A percentile compares a stretch with the other conserved stretches of the same genome.
phyloP scores from a whole-genome alignment of 768 basidiomycete genomes.

The Phylloporus rhodoxanthus region DNA sequence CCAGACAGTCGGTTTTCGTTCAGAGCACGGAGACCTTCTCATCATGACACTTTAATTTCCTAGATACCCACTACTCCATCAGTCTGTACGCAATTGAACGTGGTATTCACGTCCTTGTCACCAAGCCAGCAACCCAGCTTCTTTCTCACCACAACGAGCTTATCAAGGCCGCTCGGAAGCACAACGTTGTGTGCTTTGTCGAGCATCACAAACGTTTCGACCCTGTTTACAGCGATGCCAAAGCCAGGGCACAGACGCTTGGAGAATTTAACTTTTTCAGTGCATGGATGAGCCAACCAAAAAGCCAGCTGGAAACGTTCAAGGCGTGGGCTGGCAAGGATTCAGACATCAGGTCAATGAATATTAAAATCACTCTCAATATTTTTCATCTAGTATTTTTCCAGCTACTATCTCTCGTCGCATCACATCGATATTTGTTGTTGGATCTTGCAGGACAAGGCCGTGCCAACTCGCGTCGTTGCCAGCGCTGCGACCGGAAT shows the following conservation, averaged over 20 bases:
- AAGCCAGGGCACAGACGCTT: conserved; percentile 63
- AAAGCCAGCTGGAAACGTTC: conserved; percentile 92
- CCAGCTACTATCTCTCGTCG: conserved; percentile 90
- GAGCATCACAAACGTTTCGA: conserved; percentile 93
- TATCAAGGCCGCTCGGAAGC: conserved; percentile 67
- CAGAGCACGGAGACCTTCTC: background rate
- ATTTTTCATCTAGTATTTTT: background rate
- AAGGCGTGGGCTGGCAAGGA: conserved; percentile 93
- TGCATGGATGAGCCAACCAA: conserved; percentile 98
- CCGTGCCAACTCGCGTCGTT: conserved; percentile 76
- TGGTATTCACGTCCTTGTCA: conserved; percentile 83
- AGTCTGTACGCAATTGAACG: conserved; percentile 81
- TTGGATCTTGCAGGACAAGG: conserved; percentile 76
- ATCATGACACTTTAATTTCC: background rate
- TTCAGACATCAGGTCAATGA: conserved; percentile 74
- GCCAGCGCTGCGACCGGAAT: conserved; percentile 90
- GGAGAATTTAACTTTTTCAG: conserved; percentile 95
- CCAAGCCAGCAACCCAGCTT: conserved; percentile 87
- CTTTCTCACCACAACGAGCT: conserved; percentile 78
- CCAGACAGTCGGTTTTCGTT: conserved; percentile 63
- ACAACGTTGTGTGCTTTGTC: conserved; percentile 86
- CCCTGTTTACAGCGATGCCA: conserved; percentile 90
- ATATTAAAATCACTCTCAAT: background rate
- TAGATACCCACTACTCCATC: conserved; percentile 82
- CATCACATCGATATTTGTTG: conserved; percentile 90